These are phyloP conservation scores for Hypoxylon rubiginosum DNA, from an alignment of 2,329 filamentous ascomycete species.

Conservation along the genomic window DNA sequence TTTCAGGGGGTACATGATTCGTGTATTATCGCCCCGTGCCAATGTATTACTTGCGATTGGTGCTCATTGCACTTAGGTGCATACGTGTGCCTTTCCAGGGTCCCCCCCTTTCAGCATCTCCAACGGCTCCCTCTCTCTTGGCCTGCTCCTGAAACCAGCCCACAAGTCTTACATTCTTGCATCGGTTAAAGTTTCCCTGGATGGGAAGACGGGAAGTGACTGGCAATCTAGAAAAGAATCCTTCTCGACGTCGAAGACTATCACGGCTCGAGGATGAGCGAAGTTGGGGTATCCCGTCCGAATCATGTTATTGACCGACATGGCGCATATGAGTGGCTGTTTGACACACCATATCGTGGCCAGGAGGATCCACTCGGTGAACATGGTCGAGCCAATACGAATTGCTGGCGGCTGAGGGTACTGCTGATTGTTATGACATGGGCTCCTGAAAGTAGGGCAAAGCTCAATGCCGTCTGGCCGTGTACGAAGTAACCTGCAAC, in stretches of 20 bases:
- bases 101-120: conserved; percentile 11
- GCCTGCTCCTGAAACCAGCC: conserved; percentile 3
- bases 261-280: too few species aligned
- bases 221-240: too few species aligned
- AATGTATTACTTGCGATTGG: background rate
- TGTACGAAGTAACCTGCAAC: conserved; percentile 7
- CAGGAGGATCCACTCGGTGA: conserved; percentile 26
- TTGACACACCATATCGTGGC: conserved; percentile 16
- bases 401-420: conserved; percentile 3
- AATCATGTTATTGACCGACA: background rate
- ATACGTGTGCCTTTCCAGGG: background rate
- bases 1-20: background rate
- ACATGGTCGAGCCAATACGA: conserved; percentile 25
- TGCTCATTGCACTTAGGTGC: background rate
- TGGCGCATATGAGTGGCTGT: conserved; percentile 16
- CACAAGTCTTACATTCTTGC: background rate
- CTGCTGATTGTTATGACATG: conserved; percentile 17
- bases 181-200: too few species aligned
- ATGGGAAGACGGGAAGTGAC: too few species aligned
- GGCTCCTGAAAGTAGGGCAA: conserved; percentile 12
- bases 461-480: conserved; percentile 5
- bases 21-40: too few species aligned
- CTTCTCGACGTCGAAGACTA: too few species aligned
- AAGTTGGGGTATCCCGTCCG: background rate
- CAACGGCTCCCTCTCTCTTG: background rate